Conservation (phyloP, 257 asterid species). For the Jaltomata sinuosa region DNA sequence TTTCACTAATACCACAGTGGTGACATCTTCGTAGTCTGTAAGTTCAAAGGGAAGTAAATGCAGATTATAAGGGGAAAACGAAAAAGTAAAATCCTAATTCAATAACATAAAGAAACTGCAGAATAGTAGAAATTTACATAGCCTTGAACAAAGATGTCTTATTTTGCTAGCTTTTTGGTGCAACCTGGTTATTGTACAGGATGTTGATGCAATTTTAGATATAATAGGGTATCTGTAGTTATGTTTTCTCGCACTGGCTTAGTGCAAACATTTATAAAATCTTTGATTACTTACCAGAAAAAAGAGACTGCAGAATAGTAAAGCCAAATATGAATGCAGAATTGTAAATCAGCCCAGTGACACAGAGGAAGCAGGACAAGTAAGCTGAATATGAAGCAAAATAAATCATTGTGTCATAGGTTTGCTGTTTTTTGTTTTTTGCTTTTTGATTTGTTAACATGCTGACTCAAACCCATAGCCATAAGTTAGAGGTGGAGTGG, state of each 20-base stretch:
- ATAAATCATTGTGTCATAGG: neutral
- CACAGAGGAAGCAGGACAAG: neutral
- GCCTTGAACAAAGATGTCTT: neutral
- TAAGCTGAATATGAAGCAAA: neutral
- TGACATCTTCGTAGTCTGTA: constrained; percentile 18
- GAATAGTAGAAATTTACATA: neutral
- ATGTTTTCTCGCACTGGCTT: neutral
- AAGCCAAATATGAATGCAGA: neutral
- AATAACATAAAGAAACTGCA: neutral
- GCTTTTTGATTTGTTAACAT: neutral
- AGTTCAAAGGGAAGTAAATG: neutral
- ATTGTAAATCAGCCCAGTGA: neutral
- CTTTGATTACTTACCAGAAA: neutral
- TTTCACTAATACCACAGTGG: constrained; percentile 39
- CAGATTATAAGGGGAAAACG: constrained; percentile 6
- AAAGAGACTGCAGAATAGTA: neutral
- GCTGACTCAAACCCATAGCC: neutral
- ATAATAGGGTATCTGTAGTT: neutral
- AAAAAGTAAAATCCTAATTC: neutral
- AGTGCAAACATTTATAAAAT: neutral
- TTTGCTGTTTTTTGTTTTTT: neutral
- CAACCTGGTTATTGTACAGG: neutral
- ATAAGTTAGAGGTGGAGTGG: neutral
- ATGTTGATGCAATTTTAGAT: neutral
- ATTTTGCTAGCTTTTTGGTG: neutral